These are phyloP conservation scores for Candida cerambycidarum DNA, from an alignment of 805 yeast species.

Conservation along the genomic window DNA sequence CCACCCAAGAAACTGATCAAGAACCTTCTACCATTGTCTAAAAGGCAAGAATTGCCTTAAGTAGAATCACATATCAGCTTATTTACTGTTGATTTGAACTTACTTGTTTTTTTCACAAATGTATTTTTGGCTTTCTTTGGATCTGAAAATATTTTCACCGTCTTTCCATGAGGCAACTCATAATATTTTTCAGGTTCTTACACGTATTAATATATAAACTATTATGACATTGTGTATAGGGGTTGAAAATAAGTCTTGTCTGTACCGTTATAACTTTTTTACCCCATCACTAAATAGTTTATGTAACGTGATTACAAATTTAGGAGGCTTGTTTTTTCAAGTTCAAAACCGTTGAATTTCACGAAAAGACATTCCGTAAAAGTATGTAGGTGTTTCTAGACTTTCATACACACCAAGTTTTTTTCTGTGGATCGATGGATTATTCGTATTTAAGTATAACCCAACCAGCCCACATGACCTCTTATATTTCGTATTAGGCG, in stretches of 20 bases:
- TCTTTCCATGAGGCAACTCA: not conserved
- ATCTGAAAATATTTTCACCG: not conserved
- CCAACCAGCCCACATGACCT: too few species aligned
- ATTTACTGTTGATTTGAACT: too few species aligned
- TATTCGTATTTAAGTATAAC: too few species aligned
- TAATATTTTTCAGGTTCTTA: not conserved
- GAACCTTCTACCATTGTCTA: not conserved
- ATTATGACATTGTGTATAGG: not conserved
- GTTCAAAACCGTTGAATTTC: not conserved
- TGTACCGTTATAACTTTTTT: not conserved
- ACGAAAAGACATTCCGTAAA: not conserved
- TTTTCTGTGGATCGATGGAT: too few species aligned
- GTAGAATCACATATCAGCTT: not conserved
- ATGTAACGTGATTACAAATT: not conserved
- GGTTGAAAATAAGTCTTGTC: not conserved
- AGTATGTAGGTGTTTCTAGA: not conserved
- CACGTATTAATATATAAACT: not conserved
- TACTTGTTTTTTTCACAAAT: too few species aligned
- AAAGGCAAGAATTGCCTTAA: not conserved
- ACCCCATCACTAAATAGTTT: not conserved
- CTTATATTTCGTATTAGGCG: too few species aligned
- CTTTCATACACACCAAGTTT: not conserved
- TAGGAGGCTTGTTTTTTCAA: not conserved
- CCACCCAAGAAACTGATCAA: not conserved
- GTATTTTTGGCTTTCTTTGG: not conserved